Percentiles rank a stretch among this genome's conserved stretches.
Conservation (phyloP, 345 rosid species). For the Noccaea caerulescens region DNA sequence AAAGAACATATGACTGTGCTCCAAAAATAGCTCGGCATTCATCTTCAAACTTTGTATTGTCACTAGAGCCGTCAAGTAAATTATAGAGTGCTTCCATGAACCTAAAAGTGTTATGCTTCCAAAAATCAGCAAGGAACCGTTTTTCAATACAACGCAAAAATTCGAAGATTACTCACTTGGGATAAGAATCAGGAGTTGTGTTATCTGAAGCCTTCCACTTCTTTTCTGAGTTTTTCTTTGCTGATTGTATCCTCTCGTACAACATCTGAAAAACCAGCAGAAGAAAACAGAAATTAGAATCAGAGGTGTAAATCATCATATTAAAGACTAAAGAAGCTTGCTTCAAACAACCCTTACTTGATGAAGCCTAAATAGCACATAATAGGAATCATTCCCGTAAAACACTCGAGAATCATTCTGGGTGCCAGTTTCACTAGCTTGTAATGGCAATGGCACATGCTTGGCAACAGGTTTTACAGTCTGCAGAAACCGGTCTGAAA, state of each 20-base stretch:
- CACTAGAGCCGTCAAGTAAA: constrained; percentile 89
- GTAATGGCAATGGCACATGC: constrained; percentile 63
- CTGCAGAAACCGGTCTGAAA: constrained; percentile 72
- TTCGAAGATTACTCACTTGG: constrained; percentile 59
- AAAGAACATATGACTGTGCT: constrained; percentile 89
- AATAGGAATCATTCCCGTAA: constrained; percentile 93
- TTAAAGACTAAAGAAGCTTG: constrained; percentile 11
- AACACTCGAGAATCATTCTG: constrained; percentile 64
- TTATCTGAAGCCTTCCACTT: constrained; percentile 85
- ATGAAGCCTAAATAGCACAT: constrained; percentile 93
- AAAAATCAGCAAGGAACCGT: constrained; percentile 27
- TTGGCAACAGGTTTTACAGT: constrained; percentile 86
- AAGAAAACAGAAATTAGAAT: constrained; percentile 8
- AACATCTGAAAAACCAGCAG: constrained; percentile 58
- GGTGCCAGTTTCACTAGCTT: constrained; percentile 58
- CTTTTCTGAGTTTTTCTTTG: constrained; percentile 82
- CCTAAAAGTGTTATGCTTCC: constrained; percentile 50
- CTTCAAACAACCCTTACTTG: constrained; percentile 59
- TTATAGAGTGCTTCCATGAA: constrained; percentile 90
- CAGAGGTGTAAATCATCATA: constrained; percentile 4
- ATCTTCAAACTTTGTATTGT: constrained; percentile 92
- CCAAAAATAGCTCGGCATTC: constrained; percentile 96
- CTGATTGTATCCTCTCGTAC: constrained; percentile 89
- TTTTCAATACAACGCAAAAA: constrained; percentile 16
- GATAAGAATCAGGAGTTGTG: constrained; percentile 71